Conservation (phyloP, 805 yeast species). For the Starmera pachycereana region DNA sequence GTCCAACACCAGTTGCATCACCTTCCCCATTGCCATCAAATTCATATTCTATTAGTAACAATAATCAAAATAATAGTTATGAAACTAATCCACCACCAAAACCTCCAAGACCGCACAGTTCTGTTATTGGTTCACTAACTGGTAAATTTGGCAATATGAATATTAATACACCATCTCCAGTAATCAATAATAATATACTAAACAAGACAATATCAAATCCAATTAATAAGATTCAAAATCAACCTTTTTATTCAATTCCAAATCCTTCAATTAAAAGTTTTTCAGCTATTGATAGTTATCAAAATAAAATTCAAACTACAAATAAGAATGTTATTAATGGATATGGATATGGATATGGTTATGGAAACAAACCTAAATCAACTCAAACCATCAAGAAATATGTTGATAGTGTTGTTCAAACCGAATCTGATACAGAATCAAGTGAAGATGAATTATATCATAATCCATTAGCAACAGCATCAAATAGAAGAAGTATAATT, state of each 20-base stretch:
- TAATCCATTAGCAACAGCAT: neutral
- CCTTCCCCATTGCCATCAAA: neutral
- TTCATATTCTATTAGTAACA: neutral
- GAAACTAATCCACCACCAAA: slow-evolving; percentile 8
- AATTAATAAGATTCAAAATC: neutral
- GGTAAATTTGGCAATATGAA: too few relatives aligned
- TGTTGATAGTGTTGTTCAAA: slow-evolving; percentile 19
- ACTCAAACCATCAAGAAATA: slow-evolving; percentile 10
- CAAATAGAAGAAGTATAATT: neutral
- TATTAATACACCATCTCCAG: too few relatives aligned
- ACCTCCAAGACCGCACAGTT: slow-evolving; percentile 12
- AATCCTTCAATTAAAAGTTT: neutral
- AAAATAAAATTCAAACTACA: too few relatives aligned
- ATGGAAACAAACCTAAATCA: neutral
- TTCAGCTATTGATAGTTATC: too few relatives aligned
- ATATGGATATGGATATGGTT: too few relatives aligned
- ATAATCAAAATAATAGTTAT: neutral
- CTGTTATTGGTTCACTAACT: neutral
- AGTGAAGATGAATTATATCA: neutral
- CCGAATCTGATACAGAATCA: slow-evolving; percentile 3
- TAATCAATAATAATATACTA: neutral
- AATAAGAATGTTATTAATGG: too few relatives aligned
- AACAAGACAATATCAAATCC: slow-evolving; percentile 7
- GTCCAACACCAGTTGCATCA: neutral
- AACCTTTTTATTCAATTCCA: neutral